Evolutionary conservation across 2,329 filamentous ascomycete species (phyloP), one percentile per base, ranked within the genome.

Genomic region (Trichoderma cornu-damae): DNA sequence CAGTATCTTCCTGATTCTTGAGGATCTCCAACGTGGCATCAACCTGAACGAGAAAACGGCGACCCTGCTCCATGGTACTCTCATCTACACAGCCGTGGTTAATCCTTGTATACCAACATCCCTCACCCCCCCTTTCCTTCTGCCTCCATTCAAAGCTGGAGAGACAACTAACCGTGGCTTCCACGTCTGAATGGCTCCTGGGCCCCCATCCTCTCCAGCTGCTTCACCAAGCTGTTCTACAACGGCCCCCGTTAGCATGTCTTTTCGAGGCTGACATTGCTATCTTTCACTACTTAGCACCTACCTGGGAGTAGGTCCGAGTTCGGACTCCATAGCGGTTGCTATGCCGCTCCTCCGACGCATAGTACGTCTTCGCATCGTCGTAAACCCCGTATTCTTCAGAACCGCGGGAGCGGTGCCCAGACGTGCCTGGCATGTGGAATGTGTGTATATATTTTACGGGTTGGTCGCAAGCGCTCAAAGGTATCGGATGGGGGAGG

Each of bases 1-100:
- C 92, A 28, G 92, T 95, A 68, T 99, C 94, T 72, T 99, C 94
- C 63, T 93, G 88, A 35, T 84, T 83, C 61, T 90, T 79, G 43
- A 99, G 79, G 59, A 83, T 86, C 68, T 91, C 81, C 58, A 96
- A 80, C 0, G 92, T 96, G 20, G 84, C 78, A 48, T 96, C 88
- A 66, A 97, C 92, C 65, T 94, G 83, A 70, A 97, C 85, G 35
- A 96, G 80, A 72, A 96, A 96, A 64, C 87, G 87, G 60, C 90
- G 88, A 59, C 73, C 71, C 57, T 88, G 83, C 48, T 83, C 78
- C 49, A 83, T 76, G 32, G 84, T 82, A 47, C 79, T 77, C 71
- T 92, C 90, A 76, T 96, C 92, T 94, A 35, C 16, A 22, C 6
- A 40, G n/a, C 16, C 12, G 28, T 34, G n/a, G 42, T 58, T 22